These are phyloP conservation scores for Lipomyces lipofer DNA, from an alignment of 805 yeast genomes.

Conservation along the genomic window DNA sequence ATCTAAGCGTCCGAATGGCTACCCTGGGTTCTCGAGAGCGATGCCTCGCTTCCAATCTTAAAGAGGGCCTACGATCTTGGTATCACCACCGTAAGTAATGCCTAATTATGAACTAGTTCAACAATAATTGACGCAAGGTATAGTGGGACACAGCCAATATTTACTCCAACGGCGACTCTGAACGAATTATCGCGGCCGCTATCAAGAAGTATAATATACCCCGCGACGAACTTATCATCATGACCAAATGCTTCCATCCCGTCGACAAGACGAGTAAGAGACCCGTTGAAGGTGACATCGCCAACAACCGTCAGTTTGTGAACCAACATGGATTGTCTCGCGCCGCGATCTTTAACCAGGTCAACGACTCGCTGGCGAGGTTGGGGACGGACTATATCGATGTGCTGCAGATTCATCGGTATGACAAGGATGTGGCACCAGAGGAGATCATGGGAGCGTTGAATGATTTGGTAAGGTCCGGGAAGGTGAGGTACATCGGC, in stretches of 20 bases:
- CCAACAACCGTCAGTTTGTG: constrained; percentile 43
- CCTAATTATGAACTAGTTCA: background rate
- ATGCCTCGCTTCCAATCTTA: constrained; percentile 6
- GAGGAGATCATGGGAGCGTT: constrained; percentile 57
- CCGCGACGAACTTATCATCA: constrained; percentile 55
- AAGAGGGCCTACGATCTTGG: constrained; percentile 33
- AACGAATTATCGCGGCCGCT: constrained; percentile 52
- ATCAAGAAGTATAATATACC: constrained; percentile 51
- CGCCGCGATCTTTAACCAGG: constrained; percentile 50
- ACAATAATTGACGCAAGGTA: background rate
- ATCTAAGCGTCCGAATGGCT: constrained; percentile 7
- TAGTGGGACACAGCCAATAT: constrained; percentile 46
- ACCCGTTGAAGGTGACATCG: background rate
- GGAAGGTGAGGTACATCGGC: constrained; percentile 56
- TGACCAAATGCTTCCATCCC: constrained; percentile 45
- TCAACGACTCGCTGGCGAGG: constrained; percentile 41
- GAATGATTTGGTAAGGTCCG: constrained; percentile 50
- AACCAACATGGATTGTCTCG: constrained; percentile 49
- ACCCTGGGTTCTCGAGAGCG: constrained; percentile 10
- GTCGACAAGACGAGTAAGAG: constrained; percentile 17
- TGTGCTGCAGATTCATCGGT: constrained; percentile 56
- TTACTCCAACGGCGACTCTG: constrained; percentile 47
- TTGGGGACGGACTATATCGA: constrained; percentile 57
- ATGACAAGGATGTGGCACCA: constrained; percentile 46
- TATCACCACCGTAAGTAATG: constrained; percentile 42